phyloP scores from a whole-genome alignment of 2,329 filamentous ascomycete species.

The Fusarium brachygibbosum region DNA sequence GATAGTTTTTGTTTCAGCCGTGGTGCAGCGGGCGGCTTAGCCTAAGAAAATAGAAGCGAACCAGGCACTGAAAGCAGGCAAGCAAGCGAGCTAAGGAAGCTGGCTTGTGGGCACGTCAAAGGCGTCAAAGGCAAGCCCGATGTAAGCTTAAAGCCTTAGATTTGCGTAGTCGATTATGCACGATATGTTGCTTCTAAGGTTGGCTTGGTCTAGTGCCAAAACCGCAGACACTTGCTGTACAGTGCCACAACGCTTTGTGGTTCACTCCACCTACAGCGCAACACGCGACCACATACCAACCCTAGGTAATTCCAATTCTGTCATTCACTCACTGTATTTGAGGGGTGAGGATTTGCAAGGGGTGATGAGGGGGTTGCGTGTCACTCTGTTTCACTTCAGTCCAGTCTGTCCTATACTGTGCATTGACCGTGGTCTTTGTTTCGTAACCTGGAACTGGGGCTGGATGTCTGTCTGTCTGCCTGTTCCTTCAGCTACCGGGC shows the following conservation, averaged over 20 bases:
- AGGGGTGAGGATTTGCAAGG: constrained; percentile 2
- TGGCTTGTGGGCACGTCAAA: constrained; percentile 1
- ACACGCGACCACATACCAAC: constrained; percentile 45
- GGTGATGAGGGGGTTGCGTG: constrained; percentile 31
- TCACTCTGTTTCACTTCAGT: constrained; percentile 42
- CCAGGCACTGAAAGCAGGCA: not conserved
- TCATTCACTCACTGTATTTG: not conserved
- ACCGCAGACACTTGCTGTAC: not conserved
- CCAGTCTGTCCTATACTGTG: not conserved
- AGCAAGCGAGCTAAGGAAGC: not conserved
- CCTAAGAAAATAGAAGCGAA: not conserved
- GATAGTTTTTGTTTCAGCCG: constrained; percentile 32
- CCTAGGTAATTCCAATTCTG: constrained; percentile 19
- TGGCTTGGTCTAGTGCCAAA: not conserved
- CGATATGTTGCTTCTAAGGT: constrained; percentile 5
- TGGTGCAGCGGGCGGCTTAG: constrained; percentile 24
- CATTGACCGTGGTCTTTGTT: constrained; percentile 2
- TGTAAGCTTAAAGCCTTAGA: constrained; percentile 10
- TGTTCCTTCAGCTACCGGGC: constrained; percentile 21
- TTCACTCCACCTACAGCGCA: constrained; percentile 19
- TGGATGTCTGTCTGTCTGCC: not conserved
- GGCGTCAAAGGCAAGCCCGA: constrained; percentile 4
- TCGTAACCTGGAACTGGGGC: constrained; percentile 24
- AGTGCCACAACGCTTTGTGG: not conserved
- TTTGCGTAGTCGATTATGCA: constrained; percentile 9